Evolutionary conservation across 352 stramenopile genomes (phyloP), one percentile per base, ranked within the genome.

Genomic region (Elongisporangium undulatum): DNA sequence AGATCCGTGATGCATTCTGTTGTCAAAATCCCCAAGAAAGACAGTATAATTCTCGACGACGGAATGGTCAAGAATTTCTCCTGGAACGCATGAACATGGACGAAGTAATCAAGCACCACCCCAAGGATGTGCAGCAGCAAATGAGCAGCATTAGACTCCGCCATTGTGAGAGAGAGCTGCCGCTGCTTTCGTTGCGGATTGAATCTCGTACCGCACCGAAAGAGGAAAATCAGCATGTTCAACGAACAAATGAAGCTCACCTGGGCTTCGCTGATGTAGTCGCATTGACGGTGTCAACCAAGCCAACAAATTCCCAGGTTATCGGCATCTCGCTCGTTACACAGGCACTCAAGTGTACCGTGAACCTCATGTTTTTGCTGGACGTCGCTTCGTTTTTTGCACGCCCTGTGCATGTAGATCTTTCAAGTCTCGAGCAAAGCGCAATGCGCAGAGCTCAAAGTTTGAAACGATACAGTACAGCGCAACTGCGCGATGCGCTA

Each of bases 341-440:
- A 7, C 85, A 95, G 62, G 79, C 83, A 1, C 86, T 95, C 58
- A 89, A 89, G 63, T 91, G 79, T 61, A 82, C 87, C 53, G 73
- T 92, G 15, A 88, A 91, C 51, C 48, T 92, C 53, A 82, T 85
- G 54, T 90, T 90, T 56, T 61, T 94, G 49, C 72, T 95, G 5
- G 64, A 79, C 50, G 69, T 93, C 0, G 64, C 81, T 17, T 63
- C 75, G 16, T 87, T 94, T 17, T 94, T 95, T 58, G 75, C 79
- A 19, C 79, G 82, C 0, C 86, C 86, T 38, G 69, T 81, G 13
- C 79, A 89, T 52, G 82, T 95, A 29, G 84, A 95, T 69, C 64
- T 95, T 57, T 86, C 75, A 2, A 76, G 82, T 7, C 68, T 94
- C 22, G 71, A 91, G 57, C 74, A 89, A 15, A 86, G 72, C 24